Percentiles rank a stretch among this genome's conserved stretches.
phyloP scores from a whole-genome alignment of 192 early-diverging fungal species.

The Rhizoclosmatium sp. region DNA sequence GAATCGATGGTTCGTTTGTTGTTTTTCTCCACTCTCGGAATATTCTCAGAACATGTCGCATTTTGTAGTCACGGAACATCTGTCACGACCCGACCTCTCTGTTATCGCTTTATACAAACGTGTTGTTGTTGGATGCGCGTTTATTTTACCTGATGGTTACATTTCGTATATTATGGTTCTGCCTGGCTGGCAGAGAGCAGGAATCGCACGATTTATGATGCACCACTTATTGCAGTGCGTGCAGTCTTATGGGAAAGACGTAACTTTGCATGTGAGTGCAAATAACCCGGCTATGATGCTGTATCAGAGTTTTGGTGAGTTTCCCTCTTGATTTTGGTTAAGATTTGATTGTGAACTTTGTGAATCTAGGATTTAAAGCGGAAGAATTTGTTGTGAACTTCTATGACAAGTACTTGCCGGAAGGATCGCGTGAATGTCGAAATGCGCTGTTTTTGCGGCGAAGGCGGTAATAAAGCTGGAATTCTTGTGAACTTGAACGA shows the following conservation, averaged over 20 bases:
- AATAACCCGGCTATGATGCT: constrained; percentile 84
- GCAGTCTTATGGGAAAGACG: constrained; percentile 67
- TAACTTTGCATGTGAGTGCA: constrained; percentile 92
- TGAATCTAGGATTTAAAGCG: constrained; percentile 84
- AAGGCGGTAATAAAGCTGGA: constrained; percentile 57
- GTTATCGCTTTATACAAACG: constrained; percentile 83
- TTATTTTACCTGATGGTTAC: constrained; percentile 92
- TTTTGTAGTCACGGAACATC: constrained; percentile 75
- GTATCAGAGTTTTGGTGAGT: constrained; percentile 39
- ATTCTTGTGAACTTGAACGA: no score
- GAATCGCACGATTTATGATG: constrained; percentile 71
- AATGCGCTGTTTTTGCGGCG: constrained; percentile 90
- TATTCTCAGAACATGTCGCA: not conserved
- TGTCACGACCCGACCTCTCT: constrained; percentile 84
- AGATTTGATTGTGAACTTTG: not conserved
- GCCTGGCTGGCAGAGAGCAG: constrained; percentile 81
- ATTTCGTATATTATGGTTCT: constrained; percentile 87
- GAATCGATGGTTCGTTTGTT: constrained; percentile 71
- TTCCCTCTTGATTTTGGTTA: constrained; percentile 9
- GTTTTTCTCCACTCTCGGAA: not conserved
- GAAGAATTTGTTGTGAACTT: constrained; percentile 91
- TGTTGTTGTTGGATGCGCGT: constrained; percentile 86
- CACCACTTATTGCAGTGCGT: constrained; percentile 80
- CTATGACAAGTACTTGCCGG: constrained; percentile 88
- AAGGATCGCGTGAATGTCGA: constrained; percentile 73